A percentile compares a stretch with the other conserved stretches of the same genome.
Evolutionary conservation across 2,329 filamentous ascomycete genomes (phyloP).

Genomic region (Trichoderma koningiopsis): DNA sequence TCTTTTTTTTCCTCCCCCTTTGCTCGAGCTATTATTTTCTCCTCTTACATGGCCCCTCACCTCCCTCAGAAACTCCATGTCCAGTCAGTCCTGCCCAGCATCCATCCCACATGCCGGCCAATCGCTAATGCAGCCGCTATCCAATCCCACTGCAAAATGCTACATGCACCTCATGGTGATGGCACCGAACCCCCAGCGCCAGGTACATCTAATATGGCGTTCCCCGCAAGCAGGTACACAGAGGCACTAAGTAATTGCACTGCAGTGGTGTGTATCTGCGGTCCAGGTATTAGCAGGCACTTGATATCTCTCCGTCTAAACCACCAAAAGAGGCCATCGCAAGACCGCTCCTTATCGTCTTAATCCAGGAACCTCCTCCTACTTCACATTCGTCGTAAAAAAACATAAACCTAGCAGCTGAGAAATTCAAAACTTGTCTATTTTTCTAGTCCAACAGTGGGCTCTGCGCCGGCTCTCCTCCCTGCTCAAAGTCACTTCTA

Average conservation of each 20-base stretch:
- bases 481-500: constrained; percentile 7
- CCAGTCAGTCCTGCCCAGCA: background rate
- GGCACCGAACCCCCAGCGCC: background rate
- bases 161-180: background rate
- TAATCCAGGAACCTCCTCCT: background rate
- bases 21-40: background rate
- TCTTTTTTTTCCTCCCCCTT: background rate
- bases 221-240: background rate
- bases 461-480: background rate
- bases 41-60: background rate
- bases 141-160: background rate
- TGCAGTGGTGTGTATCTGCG: background rate
- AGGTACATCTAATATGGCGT: background rate
- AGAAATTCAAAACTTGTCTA: background rate
- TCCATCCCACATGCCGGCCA: background rate
- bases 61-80: background rate
- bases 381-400: background rate
- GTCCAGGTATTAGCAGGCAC: background rate
- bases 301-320: background rate
- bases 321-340: background rate
- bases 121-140: background rate
- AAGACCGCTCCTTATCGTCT: no score
- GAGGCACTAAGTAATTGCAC: background rate
- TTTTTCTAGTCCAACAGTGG: background rate
- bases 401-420: background rate